Base-by-base conservation (phyloP, 345 rosid species). In the Aquilaria yunnanensis region DNA sequence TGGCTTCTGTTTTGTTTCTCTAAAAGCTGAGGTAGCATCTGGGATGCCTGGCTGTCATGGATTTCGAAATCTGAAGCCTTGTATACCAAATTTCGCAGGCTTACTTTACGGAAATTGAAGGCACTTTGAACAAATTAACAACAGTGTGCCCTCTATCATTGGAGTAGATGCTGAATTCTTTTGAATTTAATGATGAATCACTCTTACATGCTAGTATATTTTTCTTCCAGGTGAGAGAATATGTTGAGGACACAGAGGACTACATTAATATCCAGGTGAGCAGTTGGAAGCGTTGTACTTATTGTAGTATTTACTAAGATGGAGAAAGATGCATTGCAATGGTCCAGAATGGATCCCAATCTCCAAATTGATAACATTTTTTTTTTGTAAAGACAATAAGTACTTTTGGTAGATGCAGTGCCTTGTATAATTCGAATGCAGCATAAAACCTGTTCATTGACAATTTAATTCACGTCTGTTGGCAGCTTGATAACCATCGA, bases 211-310 rank as follows among this genome's bases (percentile, higher is more conserved):
- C 47, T 63, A 57, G 8, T 56, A 14, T 51, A 52, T 70, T 67
- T 30, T 56, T 60, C 57, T 14, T 52, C 56, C 76, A 80, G 93
- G 70, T 87, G 79, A 85, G 93, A 4, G 93, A 87, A 58, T 84
- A 86, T 68, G 84, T 86, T n/a, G 93, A 86, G 59, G 93, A 84
- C 65, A 86, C 93, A 6, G 89, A 87, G 74, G 93, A 87, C 73
- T 84, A 87, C 62, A 87, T 87, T 56, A 87, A 84, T 74, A 87
- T 87, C 71, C 90, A 80, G 79, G 81, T 79, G 59, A 67, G 41
- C n/a, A 51, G 37, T 48, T 7, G 43, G 13, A 9, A 37, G 32
- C 23, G 47, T 9, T 14, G 1, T 10, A 11, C 2, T 10, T 5
- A 1, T 7, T 64, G 31, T 14, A 41, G 43, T 56, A 48, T 47